Base-by-base conservation (phyloP, 2,329 filamentous ascomycete species). In the Trichophyton rubrum region DNA sequence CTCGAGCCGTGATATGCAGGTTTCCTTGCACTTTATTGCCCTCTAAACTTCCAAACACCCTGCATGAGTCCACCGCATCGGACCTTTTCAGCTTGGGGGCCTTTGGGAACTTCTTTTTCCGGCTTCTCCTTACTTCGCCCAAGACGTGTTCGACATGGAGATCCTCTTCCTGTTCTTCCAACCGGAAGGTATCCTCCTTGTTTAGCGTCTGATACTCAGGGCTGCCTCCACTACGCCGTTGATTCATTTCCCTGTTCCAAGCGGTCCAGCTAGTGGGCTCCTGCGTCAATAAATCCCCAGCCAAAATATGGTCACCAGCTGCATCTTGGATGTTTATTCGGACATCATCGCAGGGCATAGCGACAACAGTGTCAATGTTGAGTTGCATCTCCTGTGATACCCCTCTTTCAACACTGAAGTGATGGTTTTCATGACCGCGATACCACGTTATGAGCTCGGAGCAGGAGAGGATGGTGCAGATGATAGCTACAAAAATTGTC, bases 291-390 rank as follows among this genome's bases (percentile, higher is more conserved):
- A 86, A 79, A 41, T 86, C 80, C 3, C 83, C 88, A 2, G 93
- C 93, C 33, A 95, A 80, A 68, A 97, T 95, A 64, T 89, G 85
- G 73, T 99, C 93, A 59, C 93, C 91, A 0, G 90, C 85, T 1
- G 92, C 91, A 73, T 99, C 93, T 77, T 97, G 93, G 58, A 99
- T 91, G 75, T 99, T 97, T 74, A 99, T 80, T 76, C 96, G 89
- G n/a, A 99, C 77, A 70, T 95, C 87, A 61, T 80, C 77, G 78
- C 93, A 99, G 67, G 81, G 78, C 93, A 99, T 99, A 59, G 81
- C 81, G 56, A 99, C 80, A 3, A 97, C 89, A n/a, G 95, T 80
- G 74, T 99, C 93, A 61, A 99, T 78, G 77, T 99, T 99, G 76
- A 99, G 87, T 75, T 97, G 91, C 72, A 99, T 82, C 64, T 85